phyloP scores from a whole-genome alignment of 192 early-diverging fungal genomes.

The Gaertneriomyces sp. region DNA sequence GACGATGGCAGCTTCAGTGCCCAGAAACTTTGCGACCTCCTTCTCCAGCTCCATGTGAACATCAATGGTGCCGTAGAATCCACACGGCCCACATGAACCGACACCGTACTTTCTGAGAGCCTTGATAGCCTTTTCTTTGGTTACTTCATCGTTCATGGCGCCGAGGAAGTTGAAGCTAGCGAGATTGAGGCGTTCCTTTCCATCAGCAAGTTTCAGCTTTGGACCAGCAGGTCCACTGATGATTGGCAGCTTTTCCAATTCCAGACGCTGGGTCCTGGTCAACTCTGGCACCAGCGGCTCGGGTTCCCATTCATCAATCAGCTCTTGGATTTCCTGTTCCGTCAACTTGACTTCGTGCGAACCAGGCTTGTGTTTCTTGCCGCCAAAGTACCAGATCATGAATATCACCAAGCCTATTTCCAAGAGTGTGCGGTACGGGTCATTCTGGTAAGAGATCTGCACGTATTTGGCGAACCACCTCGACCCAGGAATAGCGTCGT shows the following conservation, averaged over 20 bases:
- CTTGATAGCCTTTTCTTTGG: conserved; percentile 77
- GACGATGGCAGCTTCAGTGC: conserved; percentile 80
- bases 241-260: conserved; percentile 73
- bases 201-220: conserved; percentile 63
- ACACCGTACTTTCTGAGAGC: conserved; percentile 91
- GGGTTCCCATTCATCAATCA: conserved; percentile 92
- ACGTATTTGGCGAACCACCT: conserved; percentile 76
- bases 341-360: conserved; percentile 66
- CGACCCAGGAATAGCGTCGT: conserved; percentile 64
- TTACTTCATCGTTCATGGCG: conserved; percentile 65
- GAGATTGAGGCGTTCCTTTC: conserved; percentile 71
- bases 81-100: conserved; percentile 91
- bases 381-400: conserved; percentile 83
- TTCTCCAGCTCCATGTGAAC: conserved; percentile 93
- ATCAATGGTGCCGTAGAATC: conserved; percentile 92
- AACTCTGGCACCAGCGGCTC: conserved; percentile 84
- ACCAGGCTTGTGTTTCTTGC: conserved; percentile 74
- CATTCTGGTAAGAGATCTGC: conserved; percentile 88
- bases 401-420: conserved; percentile 81
- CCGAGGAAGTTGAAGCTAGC: conserved; percentile 87
- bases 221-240: conserved; percentile 62
- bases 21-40: conserved; percentile 78
- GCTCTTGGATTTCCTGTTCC: conserved; percentile 90
- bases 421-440: conserved; percentile 81
- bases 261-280: conserved; percentile 56